Evolutionary conservation across 192 early-diverging fungal species (phyloP), one percentile per base, ranked within the genome.

Genomic region (Backusella westeae): DNA sequence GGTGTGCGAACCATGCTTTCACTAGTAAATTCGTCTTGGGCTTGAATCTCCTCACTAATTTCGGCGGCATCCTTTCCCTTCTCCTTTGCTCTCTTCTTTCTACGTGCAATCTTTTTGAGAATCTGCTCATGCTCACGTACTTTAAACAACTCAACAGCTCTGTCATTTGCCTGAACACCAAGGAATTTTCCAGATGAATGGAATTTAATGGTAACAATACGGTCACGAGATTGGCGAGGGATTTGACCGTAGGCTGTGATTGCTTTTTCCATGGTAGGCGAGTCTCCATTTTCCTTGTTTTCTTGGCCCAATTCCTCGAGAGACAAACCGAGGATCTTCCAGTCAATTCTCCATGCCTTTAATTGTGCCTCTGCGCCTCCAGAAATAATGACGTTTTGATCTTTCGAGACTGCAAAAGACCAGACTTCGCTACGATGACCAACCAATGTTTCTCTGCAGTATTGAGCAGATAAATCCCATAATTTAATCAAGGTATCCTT

Each of bases 401-500:
- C 91, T 14, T 81, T 82, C 36, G 88, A 89, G 21, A 91, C 81
- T 36, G 90, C 97, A 80, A 95, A 84, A 8, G 91, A 88, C 97
- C 98, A 98, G 15, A 98, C 93, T 79, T 99, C 97, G 73, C 91
- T 94, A 73, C 97, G 93, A 75, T 99, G 98, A 21, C 91, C 90
- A 2, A 96, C 92, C 67, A 98, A 78, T 49, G 97, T 99, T 82
- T 99, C 96, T 68, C 96, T 92, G 75, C 98, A 99, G 82, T 94
- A 93, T 77, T 94, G 93, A 32, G 95, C 94, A n/a, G 90, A 86
- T 41, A 98, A 84, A 82, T 99, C 97, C 97, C 97, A 99, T 67
- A 97, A 82, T 84, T 99, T 99, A 39, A 99, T 80, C 78, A 98
- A 88, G 12, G 97, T 95, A 81, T 99, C 97, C 82, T 98, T 99